Conservation (phyloP, 805 yeast genomes). For the Monosporozyma siamensis region DNA sequence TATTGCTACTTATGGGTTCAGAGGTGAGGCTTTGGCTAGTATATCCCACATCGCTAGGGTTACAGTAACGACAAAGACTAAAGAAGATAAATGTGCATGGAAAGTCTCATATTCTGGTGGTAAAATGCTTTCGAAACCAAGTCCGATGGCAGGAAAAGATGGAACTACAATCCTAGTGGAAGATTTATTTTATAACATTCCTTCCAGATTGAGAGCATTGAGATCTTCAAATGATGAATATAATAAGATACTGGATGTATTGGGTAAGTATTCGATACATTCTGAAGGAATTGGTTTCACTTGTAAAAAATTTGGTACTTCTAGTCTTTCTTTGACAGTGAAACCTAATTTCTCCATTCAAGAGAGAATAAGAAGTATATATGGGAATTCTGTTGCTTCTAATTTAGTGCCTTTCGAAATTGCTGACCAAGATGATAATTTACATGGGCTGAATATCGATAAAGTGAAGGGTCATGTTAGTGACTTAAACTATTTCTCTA, state of each 20-base stretch:
- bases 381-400: slow-evolving; percentile 59
- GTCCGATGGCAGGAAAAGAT: slow-evolving; percentile 72
- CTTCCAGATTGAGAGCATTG: slow-evolving; percentile 63
- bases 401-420: slow-evolving; percentile 44
- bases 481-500: slow-evolving; percentile 57
- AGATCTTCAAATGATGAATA: slow-evolving; percentile 66
- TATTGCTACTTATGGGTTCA: slow-evolving; percentile 79
- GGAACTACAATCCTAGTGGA: slow-evolving; percentile 85
- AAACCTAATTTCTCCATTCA: slow-evolving; percentile 39
- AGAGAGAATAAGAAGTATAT: slow-evolving; percentile 68
- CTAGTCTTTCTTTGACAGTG: slow-evolving; percentile 56
- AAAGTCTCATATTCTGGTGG: slow-evolving; percentile 63
- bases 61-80: slow-evolving; percentile 67
- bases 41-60: slow-evolving; percentile 84
- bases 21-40: slow-evolving; percentile 95
- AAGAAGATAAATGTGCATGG: slow-evolving; percentile 57
- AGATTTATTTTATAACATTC: slow-evolving; percentile 82
- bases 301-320: slow-evolving; percentile 72
- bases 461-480: slow-evolving; percentile 54
- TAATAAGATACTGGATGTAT: slow-evolving; percentile 66
- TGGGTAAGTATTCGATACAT: slow-evolving; percentile 77
- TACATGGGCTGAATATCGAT: slow-evolving; percentile 40
- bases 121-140: slow-evolving; percentile 43
- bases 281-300: slow-evolving; percentile 59
- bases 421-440: slow-evolving; percentile 11